Percentiles rank a stretch among this genome's conserved stretches.
Evolutionary conservation across 129 eudicot genomes (phyloP).

Genomic region (Lactuca saligna): DNA sequence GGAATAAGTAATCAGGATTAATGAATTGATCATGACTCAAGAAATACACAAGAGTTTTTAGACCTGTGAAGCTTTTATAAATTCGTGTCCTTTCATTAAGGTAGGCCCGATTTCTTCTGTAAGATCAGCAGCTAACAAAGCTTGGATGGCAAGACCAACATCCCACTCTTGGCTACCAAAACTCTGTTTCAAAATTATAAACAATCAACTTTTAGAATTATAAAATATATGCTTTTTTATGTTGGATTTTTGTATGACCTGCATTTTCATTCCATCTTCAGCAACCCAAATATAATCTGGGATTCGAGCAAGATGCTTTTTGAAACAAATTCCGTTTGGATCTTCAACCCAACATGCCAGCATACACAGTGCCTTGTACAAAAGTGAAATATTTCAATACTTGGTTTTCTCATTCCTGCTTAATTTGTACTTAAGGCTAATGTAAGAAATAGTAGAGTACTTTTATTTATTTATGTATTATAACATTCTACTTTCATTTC

Average conservation of each 20-base stretch:
- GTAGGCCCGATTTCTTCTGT: slow-evolving; percentile 57
- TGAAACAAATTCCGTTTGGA: slow-evolving; percentile 75
- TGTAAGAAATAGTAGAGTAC: not conserved
- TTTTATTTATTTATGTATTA: no score
- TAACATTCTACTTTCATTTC: not conserved
- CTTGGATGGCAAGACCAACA: slow-evolving; percentile 74
- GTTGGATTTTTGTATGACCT: slow-evolving; percentile 37
- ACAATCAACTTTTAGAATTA: not conserved
- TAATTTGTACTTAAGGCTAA: not conserved
- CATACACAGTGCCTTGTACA: slow-evolving; percentile 64
- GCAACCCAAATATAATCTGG: slow-evolving; percentile 90
- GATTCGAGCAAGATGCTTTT: slow-evolving; percentile 80
- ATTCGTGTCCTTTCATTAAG: slow-evolving; percentile 72
- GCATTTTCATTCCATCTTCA: slow-evolving; percentile 99
- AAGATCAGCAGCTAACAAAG: slow-evolving; percentile 62
- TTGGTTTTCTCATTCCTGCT: not conserved
- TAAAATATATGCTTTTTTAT: not conserved
- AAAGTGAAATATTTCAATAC: slow-evolving; percentile 1
- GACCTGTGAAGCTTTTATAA: slow-evolving; percentile 87
- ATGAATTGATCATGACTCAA: not conserved
- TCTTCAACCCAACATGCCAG: slow-evolving; percentile 97
- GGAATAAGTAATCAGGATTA: not conserved
- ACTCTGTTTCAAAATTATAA: slow-evolving; percentile 51
- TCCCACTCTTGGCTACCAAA: slow-evolving; percentile 93
- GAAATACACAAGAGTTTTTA: not conserved